Evolutionary conservation across 495 filamentous ascomycete genomes (phyloP), one percentile per base, ranked within the genome.

Genomic region (Podospora australis): DNA sequence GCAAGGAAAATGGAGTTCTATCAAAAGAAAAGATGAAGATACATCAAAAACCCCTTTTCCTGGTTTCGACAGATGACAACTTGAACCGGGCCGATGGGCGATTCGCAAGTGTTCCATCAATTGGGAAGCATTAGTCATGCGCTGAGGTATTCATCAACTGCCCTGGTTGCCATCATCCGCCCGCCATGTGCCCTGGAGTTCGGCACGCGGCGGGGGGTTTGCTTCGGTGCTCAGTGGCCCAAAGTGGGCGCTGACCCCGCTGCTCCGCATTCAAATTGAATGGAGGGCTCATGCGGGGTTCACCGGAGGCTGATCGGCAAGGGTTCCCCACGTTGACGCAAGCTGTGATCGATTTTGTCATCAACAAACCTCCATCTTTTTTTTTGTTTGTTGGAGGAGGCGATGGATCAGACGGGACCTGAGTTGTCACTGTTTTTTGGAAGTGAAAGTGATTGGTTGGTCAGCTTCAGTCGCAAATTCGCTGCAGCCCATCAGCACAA

Each of bases 41-140:
- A n/a, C n/a, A n/a, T n/a, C n/a, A n/a, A n/a, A n/a, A n/a, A 4
- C 10, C 7, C 2, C 23, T 14, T 10, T 25, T 35, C 23, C 34
- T 17, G 17, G n/a, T 28, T 49, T 44, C 29, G 20, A 41, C 32
- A 44, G 46, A 28, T 14, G 22, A 43, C 19, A 16, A 13, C 21
- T 32, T 35, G 10, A 9, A 13, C 38, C 23, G 17, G 21, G 35
- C 30, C 34, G 51, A 21, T 35, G 20, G 24, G 34, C 30, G 26
- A 36, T 36, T 36, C 32, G n/a, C 14, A 36, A 36, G 32, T 17
- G 32, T 16, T 36, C 29, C 39, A 35, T 45, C 24, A 25, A 29
- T 49, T 51, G 44, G 17, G 28, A 49, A 39, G 44, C 52, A 52
- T 58, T 58, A 58, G 55, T 58, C 56, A 58, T 52, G 45, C 23